phyloP scores from a whole-genome alignment of 1,284 basidiomycete species.

The Tylopilus sp. region DNA sequence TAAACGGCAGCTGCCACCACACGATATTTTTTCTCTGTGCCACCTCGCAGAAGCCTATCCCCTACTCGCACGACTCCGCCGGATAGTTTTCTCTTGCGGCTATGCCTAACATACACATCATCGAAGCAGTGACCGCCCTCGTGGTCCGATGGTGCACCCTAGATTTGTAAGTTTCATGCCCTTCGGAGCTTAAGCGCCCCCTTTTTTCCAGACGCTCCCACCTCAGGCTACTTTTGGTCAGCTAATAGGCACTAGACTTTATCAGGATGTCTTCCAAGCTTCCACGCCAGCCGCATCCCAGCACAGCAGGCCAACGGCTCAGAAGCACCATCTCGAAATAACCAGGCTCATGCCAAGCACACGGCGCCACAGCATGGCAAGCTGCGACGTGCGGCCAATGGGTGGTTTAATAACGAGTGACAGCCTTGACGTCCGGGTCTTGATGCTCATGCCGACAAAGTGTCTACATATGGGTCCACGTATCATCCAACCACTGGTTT shows the following conservation, averaged over 20 bases:
- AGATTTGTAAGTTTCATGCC: conserved; percentile 19
- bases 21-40: background rate
- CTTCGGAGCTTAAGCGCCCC: conserved; percentile 34
- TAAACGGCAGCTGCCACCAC: background rate
- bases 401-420: background rate
- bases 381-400: background rate
- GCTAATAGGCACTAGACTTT: conserved; percentile 7
- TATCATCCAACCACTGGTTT: background rate
- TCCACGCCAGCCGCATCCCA: conserved; percentile 15
- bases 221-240: conserved; percentile 9
- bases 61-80: background rate
- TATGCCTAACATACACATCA: background rate
- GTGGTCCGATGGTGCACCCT: conserved; percentile 18
- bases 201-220: conserved; percentile 22
- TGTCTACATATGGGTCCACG: background rate
- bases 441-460: conserved; percentile 13
- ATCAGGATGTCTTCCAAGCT: conserved; percentile 5
- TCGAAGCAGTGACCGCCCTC: conserved; percentile 8
- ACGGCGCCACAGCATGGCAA: conserved; percentile 24
- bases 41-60: background rate
- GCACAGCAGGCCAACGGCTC: conserved; percentile 23
- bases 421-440: conserved; percentile 1
- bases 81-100: background rate
- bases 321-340: conserved; percentile 14
- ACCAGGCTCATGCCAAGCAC: conserved; percentile 11